Conservation (phyloP, 2,329 filamentous ascomycete species). For the Claviceps sp. region DNA sequence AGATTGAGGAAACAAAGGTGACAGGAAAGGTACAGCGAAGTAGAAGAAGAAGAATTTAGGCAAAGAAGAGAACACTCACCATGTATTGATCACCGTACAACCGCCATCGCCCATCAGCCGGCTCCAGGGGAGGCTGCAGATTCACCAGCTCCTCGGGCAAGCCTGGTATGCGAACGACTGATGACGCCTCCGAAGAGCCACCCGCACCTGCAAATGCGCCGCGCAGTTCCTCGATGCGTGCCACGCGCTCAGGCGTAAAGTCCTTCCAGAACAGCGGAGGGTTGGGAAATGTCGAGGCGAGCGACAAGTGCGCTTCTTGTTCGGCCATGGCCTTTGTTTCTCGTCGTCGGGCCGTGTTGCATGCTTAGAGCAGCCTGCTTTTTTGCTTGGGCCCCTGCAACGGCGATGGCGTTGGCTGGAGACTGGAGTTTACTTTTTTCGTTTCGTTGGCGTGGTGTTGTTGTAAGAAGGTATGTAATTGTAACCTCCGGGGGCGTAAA, state of each 20-base stretch:
- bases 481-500: no score
- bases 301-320: conserved; percentile 27
- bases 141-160: conserved; percentile 60
- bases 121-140: conserved; percentile 70
- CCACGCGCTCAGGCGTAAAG: conserved; percentile 66
- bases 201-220: conserved; percentile 21
- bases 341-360: background rate
- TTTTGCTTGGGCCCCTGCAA: no score
- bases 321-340: conserved; percentile 39
- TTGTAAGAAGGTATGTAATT: background rate
- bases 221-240: conserved; percentile 35
- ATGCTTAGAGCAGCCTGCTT: no score
- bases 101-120: conserved; percentile 55
- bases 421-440: background rate
- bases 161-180: conserved; percentile 25
- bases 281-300: conserved; percentile 62
- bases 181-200: conserved; percentile 8
- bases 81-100: conserved; percentile 59
- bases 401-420: no score
- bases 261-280: conserved; percentile 84
- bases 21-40: background rate
- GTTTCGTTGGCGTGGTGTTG: background rate
- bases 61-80: conserved; percentile 17
- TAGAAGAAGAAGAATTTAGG: background rate
- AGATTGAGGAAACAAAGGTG: no score